Conservation (phyloP, 768 basidiomycete genomes). For the Suillus plorans region DNA sequence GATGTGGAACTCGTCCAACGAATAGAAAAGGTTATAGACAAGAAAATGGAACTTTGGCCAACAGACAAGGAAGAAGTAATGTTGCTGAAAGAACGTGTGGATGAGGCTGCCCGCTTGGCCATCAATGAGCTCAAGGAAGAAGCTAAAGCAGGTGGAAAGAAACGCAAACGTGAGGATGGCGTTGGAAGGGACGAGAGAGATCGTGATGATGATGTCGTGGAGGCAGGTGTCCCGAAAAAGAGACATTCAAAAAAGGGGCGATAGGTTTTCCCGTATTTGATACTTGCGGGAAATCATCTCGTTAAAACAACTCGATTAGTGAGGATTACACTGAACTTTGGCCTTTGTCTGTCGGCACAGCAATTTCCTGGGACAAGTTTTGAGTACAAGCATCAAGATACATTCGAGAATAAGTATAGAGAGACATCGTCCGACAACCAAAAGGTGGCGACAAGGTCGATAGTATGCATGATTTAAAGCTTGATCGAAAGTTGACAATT, state of each 20-base stretch:
- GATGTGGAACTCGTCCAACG: conserved; percentile 96
- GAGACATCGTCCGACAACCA: background rate
- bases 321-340: background rate
- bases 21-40: conserved; percentile 89
- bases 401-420: background rate
- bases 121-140: conserved; percentile 82
- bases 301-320: background rate
- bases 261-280: conserved; percentile 16
- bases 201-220: conserved; percentile 88
- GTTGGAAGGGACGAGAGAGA: conserved; percentile 74
- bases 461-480: background rate
- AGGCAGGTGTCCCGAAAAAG: conserved; percentile 80
- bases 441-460: background rate
- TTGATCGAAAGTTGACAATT: background rate
- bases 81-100: conserved; percentile 83
- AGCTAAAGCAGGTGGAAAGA: conserved; percentile 50
- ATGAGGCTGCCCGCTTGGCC: conserved; percentile 79
- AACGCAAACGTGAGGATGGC: conserved; percentile 47
- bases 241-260: conserved; percentile 55
- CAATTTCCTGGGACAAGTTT: background rate
- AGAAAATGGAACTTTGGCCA: conserved; percentile 88
- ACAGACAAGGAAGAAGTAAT: conserved; percentile 88
- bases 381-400: background rate
- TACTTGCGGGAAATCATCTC: background rate
- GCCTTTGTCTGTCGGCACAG: background rate